Evolutionary conservation across 2,329 filamentous ascomycete species (phyloP).

Genomic region (Fusarium heterosporum): DNA sequence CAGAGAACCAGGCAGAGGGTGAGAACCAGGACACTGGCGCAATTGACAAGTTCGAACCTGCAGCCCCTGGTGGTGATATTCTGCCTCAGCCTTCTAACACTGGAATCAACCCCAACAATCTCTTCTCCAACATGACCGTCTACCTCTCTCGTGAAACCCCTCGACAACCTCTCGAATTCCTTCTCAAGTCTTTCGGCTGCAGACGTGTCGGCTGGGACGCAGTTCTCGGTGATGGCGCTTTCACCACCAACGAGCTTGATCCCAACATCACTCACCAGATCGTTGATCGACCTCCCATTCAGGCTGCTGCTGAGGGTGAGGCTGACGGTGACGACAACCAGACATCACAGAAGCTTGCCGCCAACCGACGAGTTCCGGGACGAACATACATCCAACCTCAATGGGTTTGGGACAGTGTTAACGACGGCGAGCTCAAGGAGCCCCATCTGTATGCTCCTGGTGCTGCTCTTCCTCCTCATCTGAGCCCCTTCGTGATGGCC

Average conservation of each 20-base stretch:
- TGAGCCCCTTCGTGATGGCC: slow-evolving; percentile 94
- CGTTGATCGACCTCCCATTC: slow-evolving; percentile 86
- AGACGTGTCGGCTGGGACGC: slow-evolving; percentile 96
- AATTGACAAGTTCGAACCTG: slow-evolving; percentile 92
- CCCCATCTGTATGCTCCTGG: slow-evolving; percentile 92
- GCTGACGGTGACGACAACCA: slow-evolving; percentile 69
- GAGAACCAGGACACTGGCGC: slow-evolving; percentile 66
- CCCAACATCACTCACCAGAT: slow-evolving; percentile 95
- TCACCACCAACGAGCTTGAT: slow-evolving; percentile 89
- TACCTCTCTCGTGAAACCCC: slow-evolving; percentile 95
- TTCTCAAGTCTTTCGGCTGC: slow-evolving; percentile 93
- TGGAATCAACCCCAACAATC: slow-evolving; percentile 74
- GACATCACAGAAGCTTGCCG: slow-evolving; percentile 67
- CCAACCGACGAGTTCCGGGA: slow-evolving; percentile 84
- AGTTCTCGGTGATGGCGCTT: slow-evolving; percentile 90
- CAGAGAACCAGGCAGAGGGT: slow-evolving; percentile 57
- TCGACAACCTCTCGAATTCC: slow-evolving; percentile 88
- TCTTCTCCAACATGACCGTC: slow-evolving; percentile 91
- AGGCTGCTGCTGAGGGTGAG: slow-evolving; percentile 62
- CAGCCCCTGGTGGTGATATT: slow-evolving; percentile 84
- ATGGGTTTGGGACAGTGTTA: slow-evolving; percentile 98
- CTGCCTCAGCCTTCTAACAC: slow-evolving; percentile 81
- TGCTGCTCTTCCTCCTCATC: slow-evolving; percentile 88
- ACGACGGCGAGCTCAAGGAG: slow-evolving; percentile 88
- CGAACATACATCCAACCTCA: slow-evolving; percentile 95